A percentile compares a stretch with the other conserved stretches of the same genome.
Evolutionary conservation across 805 yeast species (phyloP).

Genomic region (Kodamaea neixiangensis): DNA sequence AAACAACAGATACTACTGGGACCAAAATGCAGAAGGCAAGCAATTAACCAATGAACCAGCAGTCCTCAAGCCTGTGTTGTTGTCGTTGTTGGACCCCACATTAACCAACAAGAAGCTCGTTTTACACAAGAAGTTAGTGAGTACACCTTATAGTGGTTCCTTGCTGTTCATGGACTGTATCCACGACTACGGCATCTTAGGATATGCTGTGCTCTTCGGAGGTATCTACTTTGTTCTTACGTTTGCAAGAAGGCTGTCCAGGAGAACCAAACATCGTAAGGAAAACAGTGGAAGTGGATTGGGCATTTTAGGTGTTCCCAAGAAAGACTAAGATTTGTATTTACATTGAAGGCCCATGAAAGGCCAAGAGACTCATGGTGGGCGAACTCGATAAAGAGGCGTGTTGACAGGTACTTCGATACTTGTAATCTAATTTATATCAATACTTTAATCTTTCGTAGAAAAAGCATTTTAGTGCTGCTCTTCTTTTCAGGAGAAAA

Average conservation of each 20-base stretch:
- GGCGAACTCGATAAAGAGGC: not conserved
- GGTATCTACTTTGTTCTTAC: slow-evolving; percentile 12
- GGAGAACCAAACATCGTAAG: not conserved
- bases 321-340: slow-evolving; percentile 7
- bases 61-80: slow-evolving; percentile 35
- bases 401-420: not conserved
- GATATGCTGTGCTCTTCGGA: slow-evolving; percentile 32
- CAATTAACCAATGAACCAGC: slow-evolving; percentile 36
- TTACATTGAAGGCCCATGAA: not conserved
- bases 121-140: slow-evolving; percentile 33
- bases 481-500: not conserved
- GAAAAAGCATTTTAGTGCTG: too few species aligned
- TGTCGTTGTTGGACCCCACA: slow-evolving; percentile 39
- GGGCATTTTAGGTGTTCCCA: slow-evolving; percentile 14
- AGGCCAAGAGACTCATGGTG: not conserved
- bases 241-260: not conserved
- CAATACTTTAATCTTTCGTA: not conserved
- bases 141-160: slow-evolving; percentile 43
- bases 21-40: slow-evolving; percentile 38
- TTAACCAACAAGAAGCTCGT: slow-evolving; percentile 14
- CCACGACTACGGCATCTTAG: slow-evolving; percentile 47
- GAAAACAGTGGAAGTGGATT: not conserved
- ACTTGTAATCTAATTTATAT: not conserved
- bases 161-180: slow-evolving; percentile 45
- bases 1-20: slow-evolving; percentile 38